These are phyloP conservation scores for Komagataella pseudopastoris DNA, from an alignment of 805 yeast genomes.

Conservation along the genomic window DNA sequence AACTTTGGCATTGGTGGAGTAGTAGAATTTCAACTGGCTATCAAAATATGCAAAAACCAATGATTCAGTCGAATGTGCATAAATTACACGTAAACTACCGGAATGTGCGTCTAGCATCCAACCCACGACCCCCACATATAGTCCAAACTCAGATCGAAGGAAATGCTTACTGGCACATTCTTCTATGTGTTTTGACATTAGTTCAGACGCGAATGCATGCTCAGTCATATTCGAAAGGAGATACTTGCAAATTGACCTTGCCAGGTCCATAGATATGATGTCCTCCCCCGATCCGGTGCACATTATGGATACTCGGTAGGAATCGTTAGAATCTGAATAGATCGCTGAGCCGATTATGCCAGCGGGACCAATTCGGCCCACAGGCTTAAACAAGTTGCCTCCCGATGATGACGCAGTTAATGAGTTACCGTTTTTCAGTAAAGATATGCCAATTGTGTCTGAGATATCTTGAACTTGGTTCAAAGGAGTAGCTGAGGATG, in stretches of 20 bases:
- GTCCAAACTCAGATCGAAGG: conserved; percentile 3
- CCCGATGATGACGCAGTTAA: conserved; percentile 33
- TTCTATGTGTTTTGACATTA: conserved; percentile 8
- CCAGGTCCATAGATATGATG: conserved; percentile 28
- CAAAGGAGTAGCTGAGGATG: neutral
- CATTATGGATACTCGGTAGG: conserved; percentile 15
- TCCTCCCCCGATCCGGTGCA: conserved; percentile 51
- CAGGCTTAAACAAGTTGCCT: conserved; percentile 34
- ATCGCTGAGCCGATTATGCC: conserved; percentile 33
- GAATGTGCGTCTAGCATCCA: conserved; percentile 7
- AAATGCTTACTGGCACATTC: conserved; percentile 3
- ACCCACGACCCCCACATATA: conserved; percentile 21
- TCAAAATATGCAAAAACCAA: conserved; percentile 18
- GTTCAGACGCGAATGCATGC: conserved; percentile 9
- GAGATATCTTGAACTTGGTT: conserved; percentile 8
- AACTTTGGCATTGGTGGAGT: neutral
- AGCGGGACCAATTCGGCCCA: conserved; percentile 42
- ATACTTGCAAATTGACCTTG: conserved; percentile 15
- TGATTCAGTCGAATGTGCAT: conserved; percentile 25
- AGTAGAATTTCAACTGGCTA: neutral
- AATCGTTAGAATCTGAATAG: conserved; percentile 11
- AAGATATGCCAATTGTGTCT: conserved; percentile 33
- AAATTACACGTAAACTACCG: conserved; percentile 10
- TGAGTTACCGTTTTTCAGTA: conserved; percentile 8
- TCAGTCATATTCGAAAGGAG: conserved; percentile 5